Base-by-base conservation (phyloP, 2,329 filamentous ascomycete genomes). In the Blastomyces silverae region DNA sequence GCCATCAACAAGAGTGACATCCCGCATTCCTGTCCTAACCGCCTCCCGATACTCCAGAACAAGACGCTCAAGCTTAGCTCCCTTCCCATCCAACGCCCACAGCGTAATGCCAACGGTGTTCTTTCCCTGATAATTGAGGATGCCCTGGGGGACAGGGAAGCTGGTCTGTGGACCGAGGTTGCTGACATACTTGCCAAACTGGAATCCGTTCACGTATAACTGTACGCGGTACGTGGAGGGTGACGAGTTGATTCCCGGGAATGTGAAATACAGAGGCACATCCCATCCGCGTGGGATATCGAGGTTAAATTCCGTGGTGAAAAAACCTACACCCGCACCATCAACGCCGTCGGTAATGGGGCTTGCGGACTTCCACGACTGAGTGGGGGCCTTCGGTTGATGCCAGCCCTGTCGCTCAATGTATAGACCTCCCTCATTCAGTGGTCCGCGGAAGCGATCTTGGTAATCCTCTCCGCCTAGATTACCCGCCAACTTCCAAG, bases 201-300 rank as follows among this genome's bases (percentile, higher is more conserved):
- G 89, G 75, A 87, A 92, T 1, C 89, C 89, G 70, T 92, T 92
- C 56, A 92, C 85, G 71, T 84, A 92, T 7, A 92, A 76, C 69
- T 88, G 83, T 0, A 81, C 85, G 22, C 89, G 80, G 67, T 88
- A 89, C 6, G 77, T 73, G 13, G 66, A 39, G 84, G 87, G 52
- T 83, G 84, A 0, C 82, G 84, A 28, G 79, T 77, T 79, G 89
- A 89, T 69, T 61, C 77, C 77, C 0, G 69, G 71, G 66, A 85
- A 83, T 1, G 76, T 76, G 70, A 86, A 84, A 39, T 78, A 79
- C 17, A 86, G 70, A 0, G 84, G 83, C 31, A 85, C 79, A 68
- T 86, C 84, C 73, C 82, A 85, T 17, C 81, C 83, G 1, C 69
- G 56, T 0, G 83, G 82, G 1, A 86, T 65, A 66, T 81, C 71